Evolutionary conservation across 257 asterid genomes (phyloP).

Genomic region (Phtheirospermum japonicum): DNA sequence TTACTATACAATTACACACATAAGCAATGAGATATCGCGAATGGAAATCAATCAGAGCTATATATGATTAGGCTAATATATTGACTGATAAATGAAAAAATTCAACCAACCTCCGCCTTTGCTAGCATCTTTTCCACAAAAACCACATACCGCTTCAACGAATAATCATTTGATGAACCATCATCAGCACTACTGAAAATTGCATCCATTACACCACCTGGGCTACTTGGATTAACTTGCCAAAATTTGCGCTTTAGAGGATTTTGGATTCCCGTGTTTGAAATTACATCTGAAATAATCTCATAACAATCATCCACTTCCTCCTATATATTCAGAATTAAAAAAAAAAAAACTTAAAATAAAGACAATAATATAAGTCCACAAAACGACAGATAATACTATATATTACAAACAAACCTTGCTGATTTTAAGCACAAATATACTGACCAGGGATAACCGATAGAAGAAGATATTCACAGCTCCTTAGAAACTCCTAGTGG

Average conservation of each 20-base stretch:
- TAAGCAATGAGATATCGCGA: too few species aligned
- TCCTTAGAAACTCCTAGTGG: slow-evolving; percentile 61
- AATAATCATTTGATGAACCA: slow-evolving; percentile 44
- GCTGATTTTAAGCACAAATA: slow-evolving; percentile 34
- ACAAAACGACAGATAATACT: background rate
- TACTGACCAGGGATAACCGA: slow-evolving; percentile 53
- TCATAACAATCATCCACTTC: slow-evolving; percentile 65
- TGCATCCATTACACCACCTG: too few species aligned
- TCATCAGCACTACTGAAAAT: slow-evolving; percentile 37
- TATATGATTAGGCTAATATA: too few species aligned
- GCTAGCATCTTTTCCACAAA: too few species aligned
- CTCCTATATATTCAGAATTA: slow-evolving; percentile 48
- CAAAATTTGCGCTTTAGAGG: slow-evolving; percentile 47
- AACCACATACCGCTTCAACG: too few species aligned
- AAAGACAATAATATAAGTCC: background rate
- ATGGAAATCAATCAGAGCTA: too few species aligned
- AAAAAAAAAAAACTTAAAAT: background rate
- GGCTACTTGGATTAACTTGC: too few species aligned
- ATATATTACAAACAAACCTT: slow-evolving; percentile 49
- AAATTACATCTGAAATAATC: slow-evolving; percentile 38
- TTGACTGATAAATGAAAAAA: too few species aligned
- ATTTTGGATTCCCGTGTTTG: slow-evolving; percentile 19
- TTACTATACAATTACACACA: too few species aligned
- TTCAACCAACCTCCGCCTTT: too few species aligned
- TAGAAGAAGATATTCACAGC: slow-evolving; percentile 65